Percentiles rank a stretch among this genome's conserved stretches.
Conservation (phyloP, 2,329 filamentous ascomycete species). For the Graphilbum sp. region DNA sequence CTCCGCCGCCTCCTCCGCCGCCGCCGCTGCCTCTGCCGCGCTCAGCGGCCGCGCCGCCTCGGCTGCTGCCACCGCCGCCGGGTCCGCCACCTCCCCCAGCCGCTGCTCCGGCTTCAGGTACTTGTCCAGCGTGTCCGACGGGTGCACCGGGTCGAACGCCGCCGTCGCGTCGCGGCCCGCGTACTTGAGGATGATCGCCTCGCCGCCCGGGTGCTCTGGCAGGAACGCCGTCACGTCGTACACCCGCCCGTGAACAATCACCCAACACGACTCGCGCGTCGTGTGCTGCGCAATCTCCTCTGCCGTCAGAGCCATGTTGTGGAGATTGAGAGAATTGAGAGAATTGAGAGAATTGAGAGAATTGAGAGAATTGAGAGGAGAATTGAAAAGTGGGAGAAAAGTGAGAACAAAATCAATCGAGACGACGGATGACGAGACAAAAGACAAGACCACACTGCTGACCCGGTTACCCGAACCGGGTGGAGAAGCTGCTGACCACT, state of each 20-base stretch:
- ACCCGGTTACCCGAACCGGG: too few relatives aligned
- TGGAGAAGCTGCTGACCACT: too few relatives aligned
- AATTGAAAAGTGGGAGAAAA: too few relatives aligned
- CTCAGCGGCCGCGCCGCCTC: conserved; percentile 20
- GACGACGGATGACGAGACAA: too few relatives aligned
- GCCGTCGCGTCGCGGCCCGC: conserved; percentile 89
- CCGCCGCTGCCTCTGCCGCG: conserved; percentile 41
- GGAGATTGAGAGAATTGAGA: neutral
- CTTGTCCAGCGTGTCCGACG: conserved; percentile 73
- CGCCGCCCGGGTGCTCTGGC: conserved; percentile 69
- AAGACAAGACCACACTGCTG: too few relatives aligned
- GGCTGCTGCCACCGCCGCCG: conserved; percentile 51
- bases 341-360: too few relatives aligned
- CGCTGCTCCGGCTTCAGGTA: conserved; percentile 78
- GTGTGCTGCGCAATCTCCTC: conserved; percentile 19
- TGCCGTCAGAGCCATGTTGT: conserved; percentile 12
- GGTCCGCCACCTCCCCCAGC: conserved; percentile 78
- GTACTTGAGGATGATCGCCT: conserved; percentile 92
- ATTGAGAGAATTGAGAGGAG: too few relatives aligned
- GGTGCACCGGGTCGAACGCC: conserved; percentile 77
- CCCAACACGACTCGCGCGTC: conserved; percentile 20
- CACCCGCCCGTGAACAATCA: conserved; percentile 14
- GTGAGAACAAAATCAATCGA: too few relatives aligned
- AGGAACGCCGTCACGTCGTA: conserved; percentile 22
- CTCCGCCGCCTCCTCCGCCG: conserved; percentile 36